phyloP scores from a whole-genome alignment of 2,329 filamentous ascomycete species.

The Microdochium bolleyi region DNA sequence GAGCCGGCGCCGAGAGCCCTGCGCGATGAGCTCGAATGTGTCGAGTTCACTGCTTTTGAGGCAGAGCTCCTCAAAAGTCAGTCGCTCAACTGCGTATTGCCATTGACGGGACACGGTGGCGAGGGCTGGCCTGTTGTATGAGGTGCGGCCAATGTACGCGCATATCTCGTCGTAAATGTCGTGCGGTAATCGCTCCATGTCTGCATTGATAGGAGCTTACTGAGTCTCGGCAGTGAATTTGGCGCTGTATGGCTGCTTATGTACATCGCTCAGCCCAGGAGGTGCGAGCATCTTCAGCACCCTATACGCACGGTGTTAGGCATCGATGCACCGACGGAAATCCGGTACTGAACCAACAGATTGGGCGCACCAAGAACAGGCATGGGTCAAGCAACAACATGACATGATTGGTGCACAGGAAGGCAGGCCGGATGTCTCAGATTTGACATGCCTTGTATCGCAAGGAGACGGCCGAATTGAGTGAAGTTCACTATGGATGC shows the following conservation, averaged over 20 bases:
- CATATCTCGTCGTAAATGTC: not conserved
- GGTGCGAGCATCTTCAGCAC: not conserved
- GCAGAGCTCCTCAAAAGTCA: not conserved
- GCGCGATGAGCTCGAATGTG: not conserved
- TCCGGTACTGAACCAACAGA: not conserved
- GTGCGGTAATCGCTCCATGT: not conserved
- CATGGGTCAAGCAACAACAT: not conserved
- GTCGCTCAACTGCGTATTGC: not conserved
- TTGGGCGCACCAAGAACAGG: not conserved
- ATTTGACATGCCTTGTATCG: too few species aligned
- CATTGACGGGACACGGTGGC: not conserved
- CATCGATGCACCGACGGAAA: not conserved
- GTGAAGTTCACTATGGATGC: too few species aligned
- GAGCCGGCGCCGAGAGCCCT: not conserved
- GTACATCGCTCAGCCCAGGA: not conserved
- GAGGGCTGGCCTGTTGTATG: not conserved
- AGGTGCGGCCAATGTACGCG: not conserved
- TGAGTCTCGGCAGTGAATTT: not conserved
- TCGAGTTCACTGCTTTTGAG: not conserved
- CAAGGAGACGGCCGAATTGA: too few species aligned
- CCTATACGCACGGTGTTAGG: not conserved
- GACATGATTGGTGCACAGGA: not conserved
- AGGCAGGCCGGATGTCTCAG: not conserved
- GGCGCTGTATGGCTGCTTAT: not conserved
- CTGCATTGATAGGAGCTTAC: not conserved